Percentiles rank a stretch among this genome's conserved stretches.
Evolutionary conservation across 768 basidiomycete genomes (phyloP).

Genomic region (Arthromyces matolae): DNA sequence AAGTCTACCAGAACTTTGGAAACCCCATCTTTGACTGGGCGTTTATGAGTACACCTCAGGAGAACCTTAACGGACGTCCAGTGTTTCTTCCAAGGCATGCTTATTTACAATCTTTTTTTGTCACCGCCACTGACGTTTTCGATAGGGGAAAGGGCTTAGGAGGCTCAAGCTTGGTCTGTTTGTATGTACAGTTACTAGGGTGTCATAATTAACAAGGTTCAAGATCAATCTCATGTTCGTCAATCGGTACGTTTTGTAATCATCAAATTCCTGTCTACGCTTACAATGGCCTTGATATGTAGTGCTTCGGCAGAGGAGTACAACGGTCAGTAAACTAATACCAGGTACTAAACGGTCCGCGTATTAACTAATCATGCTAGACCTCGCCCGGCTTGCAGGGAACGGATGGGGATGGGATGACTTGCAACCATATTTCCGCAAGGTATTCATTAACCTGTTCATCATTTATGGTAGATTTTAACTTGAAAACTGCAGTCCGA

Average conservation of each 20-base stretch:
- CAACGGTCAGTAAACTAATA: background rate
- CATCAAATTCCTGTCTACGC: background rate
- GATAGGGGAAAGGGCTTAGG: background rate
- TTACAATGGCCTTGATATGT: background rate
- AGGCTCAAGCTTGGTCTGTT: slow-evolving; percentile 1
- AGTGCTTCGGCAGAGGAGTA: background rate
- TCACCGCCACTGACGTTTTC: background rate
- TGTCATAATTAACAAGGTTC: background rate
- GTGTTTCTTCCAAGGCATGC: slow-evolving; percentile 3
- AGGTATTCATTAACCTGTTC: background rate
- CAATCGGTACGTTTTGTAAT: background rate
- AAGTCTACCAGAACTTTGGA: background rate
- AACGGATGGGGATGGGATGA: background rate
- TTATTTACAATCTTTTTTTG: background rate
- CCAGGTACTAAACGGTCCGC: background rate
- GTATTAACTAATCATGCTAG: background rate
- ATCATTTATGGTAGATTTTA: background rate
- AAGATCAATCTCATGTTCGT: slow-evolving; percentile 1
- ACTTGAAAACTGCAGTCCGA: background rate
- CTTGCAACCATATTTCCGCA: background rate
- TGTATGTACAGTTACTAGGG: background rate
- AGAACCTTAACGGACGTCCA: background rate
- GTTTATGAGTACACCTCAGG: slow-evolving; percentile 1
- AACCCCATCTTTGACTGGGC: slow-evolving; percentile 1
- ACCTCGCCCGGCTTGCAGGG: background rate